A percentile compares a stretch with the other conserved stretches of the same genome.
phyloP scores from a whole-genome alignment of 495 filamentous ascomycete species.

The Ascodesmis nigricans region DNA sequence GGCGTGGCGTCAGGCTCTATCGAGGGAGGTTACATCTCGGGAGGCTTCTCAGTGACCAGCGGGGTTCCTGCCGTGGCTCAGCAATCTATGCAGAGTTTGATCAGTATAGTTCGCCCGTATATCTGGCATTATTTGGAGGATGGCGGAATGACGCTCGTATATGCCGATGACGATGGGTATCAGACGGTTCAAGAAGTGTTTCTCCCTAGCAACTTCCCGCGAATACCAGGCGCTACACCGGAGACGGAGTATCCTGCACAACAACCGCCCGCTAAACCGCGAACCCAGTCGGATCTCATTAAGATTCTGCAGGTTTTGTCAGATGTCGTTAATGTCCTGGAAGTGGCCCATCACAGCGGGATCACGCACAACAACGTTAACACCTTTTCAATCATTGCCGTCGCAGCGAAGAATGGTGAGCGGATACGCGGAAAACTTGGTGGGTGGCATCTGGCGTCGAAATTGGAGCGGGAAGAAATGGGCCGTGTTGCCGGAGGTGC shows the following conservation, averaged over 20 bases:
- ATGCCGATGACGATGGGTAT: conserved; percentile 12
- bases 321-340: conserved; percentile 19
- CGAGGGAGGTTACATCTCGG: not conserved
- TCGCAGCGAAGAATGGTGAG: not conserved
- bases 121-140: conserved; percentile 21
- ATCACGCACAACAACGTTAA: conserved; percentile 22
- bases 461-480: conserved; percentile 19
- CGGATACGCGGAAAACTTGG: conserved; percentile 18
- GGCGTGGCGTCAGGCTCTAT: not conserved
- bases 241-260: no score
- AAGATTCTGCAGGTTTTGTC: conserved; percentile 21
- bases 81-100: conserved; percentile 8
- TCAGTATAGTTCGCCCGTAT: conserved; percentile 17
- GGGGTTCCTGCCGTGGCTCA: conserved; percentile 3
- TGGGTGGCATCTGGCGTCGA: conserved; percentile 21
- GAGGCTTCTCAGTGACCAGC: not conserved
- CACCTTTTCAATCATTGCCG: conserved; percentile 12
- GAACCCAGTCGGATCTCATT: conserved; percentile 19
- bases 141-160: conserved; percentile 20
- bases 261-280: conserved; percentile 13
- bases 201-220: conserved; percentile 10
- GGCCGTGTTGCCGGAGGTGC: conserved; percentile 16
- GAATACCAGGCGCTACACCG: conserved; percentile 3
- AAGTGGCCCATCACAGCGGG: conserved; percentile 14
- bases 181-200: conserved; percentile 18